Conservation (phyloP, 768 basidiomycete genomes). For the Naganishia kalamii region DNA sequence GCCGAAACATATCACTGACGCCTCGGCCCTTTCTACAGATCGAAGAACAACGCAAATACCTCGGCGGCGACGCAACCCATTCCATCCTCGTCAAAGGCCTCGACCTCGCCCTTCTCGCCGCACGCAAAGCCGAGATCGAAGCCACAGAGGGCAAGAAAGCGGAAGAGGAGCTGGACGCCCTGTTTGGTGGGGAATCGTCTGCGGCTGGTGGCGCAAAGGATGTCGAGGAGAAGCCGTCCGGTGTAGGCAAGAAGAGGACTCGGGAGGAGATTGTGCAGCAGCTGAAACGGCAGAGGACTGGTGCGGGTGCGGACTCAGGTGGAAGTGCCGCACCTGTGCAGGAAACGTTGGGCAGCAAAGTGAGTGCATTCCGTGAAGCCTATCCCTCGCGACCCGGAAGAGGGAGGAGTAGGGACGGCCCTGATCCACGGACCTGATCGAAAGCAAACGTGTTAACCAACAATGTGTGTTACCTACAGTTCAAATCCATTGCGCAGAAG, state of each 20-base stretch:
- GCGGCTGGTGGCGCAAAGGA: slow-evolving; percentile 8
- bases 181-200: slow-evolving; percentile 50
- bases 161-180: slow-evolving; percentile 74
- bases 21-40: slow-evolving; percentile 50
- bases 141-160: slow-evolving; percentile 51
- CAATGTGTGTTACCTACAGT: slow-evolving; percentile 24
- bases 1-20: not conserved
- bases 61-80: slow-evolving; percentile 79
- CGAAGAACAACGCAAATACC: slow-evolving; percentile 65
- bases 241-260: slow-evolving; percentile 58
- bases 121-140: slow-evolving; percentile 62
- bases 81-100: slow-evolving; percentile 77
- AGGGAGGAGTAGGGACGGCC: no score
- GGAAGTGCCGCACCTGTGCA: slow-evolving; percentile 14
- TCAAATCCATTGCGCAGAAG: slow-evolving; percentile 41
- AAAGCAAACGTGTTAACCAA: not conserved
- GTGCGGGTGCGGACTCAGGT: slow-evolving; percentile 47
- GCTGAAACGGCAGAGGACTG: slow-evolving; percentile 56
- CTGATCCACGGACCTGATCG: no score
- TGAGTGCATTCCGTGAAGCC: slow-evolving; percentile 21
- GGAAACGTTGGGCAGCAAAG: slow-evolving; percentile 35
- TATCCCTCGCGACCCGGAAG: no score
- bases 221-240: not conserved
- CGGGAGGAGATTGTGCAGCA: slow-evolving; percentile 69
- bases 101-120: slow-evolving; percentile 76